These are phyloP conservation scores for Heimioporus sp. DNA, from an alignment of 768 basidiomycete genomes.

Conservation along the genomic window DNA sequence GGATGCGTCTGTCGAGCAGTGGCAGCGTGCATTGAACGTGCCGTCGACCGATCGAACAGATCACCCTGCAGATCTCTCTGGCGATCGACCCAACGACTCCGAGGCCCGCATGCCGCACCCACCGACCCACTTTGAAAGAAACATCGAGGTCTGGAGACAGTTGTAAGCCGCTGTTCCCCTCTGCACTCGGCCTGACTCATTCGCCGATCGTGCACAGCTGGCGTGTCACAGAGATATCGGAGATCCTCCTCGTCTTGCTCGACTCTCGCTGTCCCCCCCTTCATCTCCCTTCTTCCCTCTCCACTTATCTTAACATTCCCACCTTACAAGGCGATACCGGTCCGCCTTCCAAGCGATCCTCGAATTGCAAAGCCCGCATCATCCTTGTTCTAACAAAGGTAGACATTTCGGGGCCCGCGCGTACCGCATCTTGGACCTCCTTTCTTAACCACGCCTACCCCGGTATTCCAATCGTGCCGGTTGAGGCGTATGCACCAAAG, in stretches of 20 bases:
- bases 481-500: constrained; percentile 72
- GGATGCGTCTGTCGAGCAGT: constrained; percentile 52
- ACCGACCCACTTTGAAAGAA: constrained; percentile 82
- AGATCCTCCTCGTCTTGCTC: constrained; percentile 83
- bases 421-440: constrained; percentile 62
- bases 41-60: constrained; percentile 4
- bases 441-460: constrained; percentile 59
- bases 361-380: constrained; percentile 29
- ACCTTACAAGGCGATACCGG: neutral
- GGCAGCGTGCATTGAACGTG: constrained; percentile 36
- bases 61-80: neutral
- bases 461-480: constrained; percentile 59
- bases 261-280: constrained; percentile 88
- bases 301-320: constrained; percentile 48
- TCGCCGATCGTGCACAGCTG: constrained; percentile 49
- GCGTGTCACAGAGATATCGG: constrained; percentile 90
- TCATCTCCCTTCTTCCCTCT: constrained; percentile 82
- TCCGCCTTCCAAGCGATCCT: constrained; percentile 30
- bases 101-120: constrained; percentile 51
- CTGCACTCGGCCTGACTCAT: too few species aligned
- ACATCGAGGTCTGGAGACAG: constrained; percentile 94
- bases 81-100: constrained; percentile 5
- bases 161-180: constrained; percentile 48
- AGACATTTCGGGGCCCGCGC: constrained; percentile 73
- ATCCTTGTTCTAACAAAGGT: constrained; percentile 86